Conservation (phyloP, 1,284 basidiomycete genomes). For the Pseudozyma sp. region DNA sequence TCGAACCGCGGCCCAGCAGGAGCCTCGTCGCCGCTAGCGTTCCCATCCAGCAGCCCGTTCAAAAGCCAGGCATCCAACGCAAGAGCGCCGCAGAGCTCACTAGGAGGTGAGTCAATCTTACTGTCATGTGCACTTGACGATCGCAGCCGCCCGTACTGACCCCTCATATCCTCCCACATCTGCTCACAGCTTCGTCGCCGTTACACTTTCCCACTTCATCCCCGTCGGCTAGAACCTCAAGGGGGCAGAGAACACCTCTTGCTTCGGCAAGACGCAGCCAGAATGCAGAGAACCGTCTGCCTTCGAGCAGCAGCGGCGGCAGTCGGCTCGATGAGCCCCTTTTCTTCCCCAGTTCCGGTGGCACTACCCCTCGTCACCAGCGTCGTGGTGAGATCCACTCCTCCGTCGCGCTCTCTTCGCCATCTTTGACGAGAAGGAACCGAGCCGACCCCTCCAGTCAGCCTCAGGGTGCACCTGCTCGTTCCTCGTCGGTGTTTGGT, state of each 20-base stretch:
- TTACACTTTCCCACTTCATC: constrained; percentile 65
- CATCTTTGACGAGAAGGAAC: constrained; percentile 37
- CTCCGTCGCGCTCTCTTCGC: constrained; percentile 54
- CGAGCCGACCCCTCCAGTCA: constrained; percentile 16
- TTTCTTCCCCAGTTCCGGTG: constrained; percentile 65
- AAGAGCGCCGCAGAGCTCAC: constrained; percentile 31
- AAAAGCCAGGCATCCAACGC: constrained; percentile 44
- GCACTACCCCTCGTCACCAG: constrained; percentile 57
- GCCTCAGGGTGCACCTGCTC: constrained; percentile 20
- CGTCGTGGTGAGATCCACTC: constrained; percentile 67
- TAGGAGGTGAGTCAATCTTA: constrained; percentile 36
- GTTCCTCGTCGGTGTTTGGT: constrained; percentile 83
- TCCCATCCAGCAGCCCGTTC: constrained; percentile 63
- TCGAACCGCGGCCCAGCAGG: constrained; percentile 35
- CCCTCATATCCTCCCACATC: background rate
- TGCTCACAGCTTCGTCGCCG: constrained; percentile 52
- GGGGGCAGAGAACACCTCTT: constrained; percentile 42
- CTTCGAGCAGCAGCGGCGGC: constrained; percentile 50
- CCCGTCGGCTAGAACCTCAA: constrained; percentile 50
- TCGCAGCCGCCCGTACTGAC: background rate
- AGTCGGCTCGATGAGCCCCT: constrained; percentile 57
- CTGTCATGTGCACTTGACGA: background rate
- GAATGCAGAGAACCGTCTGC: constrained; percentile 41
- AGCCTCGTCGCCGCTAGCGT: constrained; percentile 57
- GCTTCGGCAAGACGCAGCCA: constrained; percentile 31